Conservation (phyloP, 305 asterid species). For the Withania somnifera region DNA sequence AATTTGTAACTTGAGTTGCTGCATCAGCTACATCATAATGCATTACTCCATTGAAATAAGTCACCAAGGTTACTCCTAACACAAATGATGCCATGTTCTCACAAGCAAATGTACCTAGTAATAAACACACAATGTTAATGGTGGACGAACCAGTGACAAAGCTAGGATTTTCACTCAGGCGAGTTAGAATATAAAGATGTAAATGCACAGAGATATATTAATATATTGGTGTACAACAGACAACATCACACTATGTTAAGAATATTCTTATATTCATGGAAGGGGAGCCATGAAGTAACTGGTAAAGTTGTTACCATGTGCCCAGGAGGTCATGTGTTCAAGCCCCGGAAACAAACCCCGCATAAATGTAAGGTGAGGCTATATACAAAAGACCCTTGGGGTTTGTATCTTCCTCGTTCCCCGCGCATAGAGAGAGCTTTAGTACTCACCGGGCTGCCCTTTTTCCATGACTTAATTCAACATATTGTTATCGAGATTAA, state of each 20-base stretch:
- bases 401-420: too few species aligned
- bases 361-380: too few species aligned
- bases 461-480: neutral
- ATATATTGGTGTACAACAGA: too few species aligned
- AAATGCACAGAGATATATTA: neutral
- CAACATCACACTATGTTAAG: neutral
- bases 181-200: neutral
- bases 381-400: too few species aligned
- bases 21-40: constrained; percentile 51
- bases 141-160: fast-evolving
- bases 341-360: too few species aligned
- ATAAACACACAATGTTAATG: neutral
- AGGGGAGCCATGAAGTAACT: too few species aligned
- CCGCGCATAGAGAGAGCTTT: too few species aligned
- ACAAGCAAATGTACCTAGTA: constrained; percentile 35
- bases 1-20: constrained; percentile 56
- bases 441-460: too few species aligned
- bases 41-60: constrained; percentile 47
- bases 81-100: constrained; percentile 43
- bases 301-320: too few species aligned
- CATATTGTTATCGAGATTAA: neutral
- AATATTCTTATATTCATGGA: neutral
- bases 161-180: neutral
- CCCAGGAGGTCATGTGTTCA: too few species aligned
- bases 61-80: constrained; percentile 36